Evolutionary conservation across 176 grass and related monocot genomes (phyloP).

Genomic region (Saccharum officinarum): DNA sequence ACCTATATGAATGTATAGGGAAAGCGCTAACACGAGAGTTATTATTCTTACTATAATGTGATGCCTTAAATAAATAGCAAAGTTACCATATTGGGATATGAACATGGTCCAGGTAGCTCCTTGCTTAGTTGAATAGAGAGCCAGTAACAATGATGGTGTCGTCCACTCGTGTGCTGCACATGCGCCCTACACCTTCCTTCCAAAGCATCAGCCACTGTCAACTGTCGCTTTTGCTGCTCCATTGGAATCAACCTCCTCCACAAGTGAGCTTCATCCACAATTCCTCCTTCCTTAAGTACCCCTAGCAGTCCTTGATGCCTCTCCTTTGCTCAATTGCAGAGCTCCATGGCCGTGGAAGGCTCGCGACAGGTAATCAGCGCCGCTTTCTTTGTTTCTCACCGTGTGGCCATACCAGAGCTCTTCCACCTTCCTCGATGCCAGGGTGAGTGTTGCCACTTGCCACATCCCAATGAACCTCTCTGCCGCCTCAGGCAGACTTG

Average conservation of each 20-base stretch:
- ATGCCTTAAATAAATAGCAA: slow-evolving; percentile 6
- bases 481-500: background rate
- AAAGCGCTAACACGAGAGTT: background rate
- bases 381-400: background rate
- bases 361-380: background rate
- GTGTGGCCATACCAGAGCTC: background rate
- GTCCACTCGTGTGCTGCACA: background rate
- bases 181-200: background rate
- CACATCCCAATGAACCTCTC: background rate
- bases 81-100: background rate
- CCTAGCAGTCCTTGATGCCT: background rate
- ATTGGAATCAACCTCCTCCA: background rate
- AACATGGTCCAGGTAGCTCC: background rate
- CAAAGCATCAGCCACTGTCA: background rate
- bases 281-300: background rate
- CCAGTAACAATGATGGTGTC: background rate
- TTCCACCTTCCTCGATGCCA: background rate
- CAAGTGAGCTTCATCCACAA: background rate
- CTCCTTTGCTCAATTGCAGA: background rate
- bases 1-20: background rate
- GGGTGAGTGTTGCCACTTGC: background rate
- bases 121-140: background rate
- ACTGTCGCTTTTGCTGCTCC: background rate
- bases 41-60: background rate
- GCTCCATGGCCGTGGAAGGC: background rate